Conservation (phyloP, 2,329 filamentous ascomycete species). For the Botrytis byssoidea region DNA sequence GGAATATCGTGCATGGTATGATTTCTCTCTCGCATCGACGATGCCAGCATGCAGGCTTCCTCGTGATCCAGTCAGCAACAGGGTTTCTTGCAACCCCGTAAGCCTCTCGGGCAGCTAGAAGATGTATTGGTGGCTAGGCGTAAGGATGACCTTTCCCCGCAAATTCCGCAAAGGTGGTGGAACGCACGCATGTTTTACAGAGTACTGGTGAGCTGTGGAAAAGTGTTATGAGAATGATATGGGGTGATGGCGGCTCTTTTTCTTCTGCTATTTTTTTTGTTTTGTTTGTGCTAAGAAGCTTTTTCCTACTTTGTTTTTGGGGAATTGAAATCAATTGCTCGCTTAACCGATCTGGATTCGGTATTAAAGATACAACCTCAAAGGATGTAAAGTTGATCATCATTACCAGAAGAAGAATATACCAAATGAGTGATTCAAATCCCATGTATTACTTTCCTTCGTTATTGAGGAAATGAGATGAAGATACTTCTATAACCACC, state of each 20-base stretch:
- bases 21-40: not conserved
- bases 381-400: not conserved
- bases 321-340: not conserved
- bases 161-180: not conserved
- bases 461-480: constrained; percentile 39
- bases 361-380: not conserved
- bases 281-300: not conserved
- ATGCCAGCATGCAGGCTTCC: not conserved
- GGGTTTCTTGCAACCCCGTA: not conserved
- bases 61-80: not conserved
- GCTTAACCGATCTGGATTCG: not conserved
- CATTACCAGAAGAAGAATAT: not conserved
- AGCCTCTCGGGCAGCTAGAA: not conserved
- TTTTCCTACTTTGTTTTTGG: not conserved
- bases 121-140: not conserved
- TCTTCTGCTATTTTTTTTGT: not conserved
- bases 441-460: not conserved
- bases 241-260: not conserved
- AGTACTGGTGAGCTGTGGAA: not conserved
- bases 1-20: not conserved
- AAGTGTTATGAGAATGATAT: not conserved
- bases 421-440: not conserved
- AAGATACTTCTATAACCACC: constrained; percentile 33
- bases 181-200: not conserved
- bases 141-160: constrained; percentile 6